Evolutionary conservation across 1,284 basidiomycete genomes (phyloP), one percentile per base, ranked within the genome.

Genomic region (Irpex sp.): DNA sequence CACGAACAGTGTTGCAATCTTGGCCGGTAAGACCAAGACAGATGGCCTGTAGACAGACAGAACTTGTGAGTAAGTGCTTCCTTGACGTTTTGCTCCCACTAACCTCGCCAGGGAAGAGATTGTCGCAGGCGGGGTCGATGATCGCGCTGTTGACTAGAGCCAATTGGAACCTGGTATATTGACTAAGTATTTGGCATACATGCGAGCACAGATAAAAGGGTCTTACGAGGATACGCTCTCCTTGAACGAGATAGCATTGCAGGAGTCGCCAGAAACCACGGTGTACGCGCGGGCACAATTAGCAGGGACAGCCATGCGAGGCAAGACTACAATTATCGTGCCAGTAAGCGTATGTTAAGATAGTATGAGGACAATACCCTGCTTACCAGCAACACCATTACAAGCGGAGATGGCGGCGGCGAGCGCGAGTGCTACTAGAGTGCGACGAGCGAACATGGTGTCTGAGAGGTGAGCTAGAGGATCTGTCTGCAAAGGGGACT

Each of bases 231-330:
- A 89, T 58, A 82, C 86, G 58, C 82, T 80, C 40, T 86, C 73
- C n/a, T 81, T 79, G 26, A 82, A 81, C 60, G 86, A 89, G 69
- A 92, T 91, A 62, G 69, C 69, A 75, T 92, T 87, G 71, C 89
- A 92, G 57, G 79, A 82, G 70, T 91, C 89, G 49, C 84, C 85
- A 0, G 67, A 64, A 62, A 80, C 67, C 37, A 90, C 80, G 58
- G 79, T 84, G 77, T 90, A 89, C 17, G 69, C 71, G 65, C 88
- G 86, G 5, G 77, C 74, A 73, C 89, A 91, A 67, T 69, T 62
- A 15, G 66, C 61, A 11, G 64, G 64, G 5, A 63, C 4, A 1
- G 48, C 51, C 13, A 11, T 19, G 26, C 37, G 21, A 34, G 61
- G 40, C 19, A 58, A 8, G 51, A 62, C 61, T 62, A 37, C n/a